A percentile compares a stretch with the other conserved stretches of the same genome.
Conservation (phyloP, 169 alveolate species). For the Plasmodium sp. region DNA sequence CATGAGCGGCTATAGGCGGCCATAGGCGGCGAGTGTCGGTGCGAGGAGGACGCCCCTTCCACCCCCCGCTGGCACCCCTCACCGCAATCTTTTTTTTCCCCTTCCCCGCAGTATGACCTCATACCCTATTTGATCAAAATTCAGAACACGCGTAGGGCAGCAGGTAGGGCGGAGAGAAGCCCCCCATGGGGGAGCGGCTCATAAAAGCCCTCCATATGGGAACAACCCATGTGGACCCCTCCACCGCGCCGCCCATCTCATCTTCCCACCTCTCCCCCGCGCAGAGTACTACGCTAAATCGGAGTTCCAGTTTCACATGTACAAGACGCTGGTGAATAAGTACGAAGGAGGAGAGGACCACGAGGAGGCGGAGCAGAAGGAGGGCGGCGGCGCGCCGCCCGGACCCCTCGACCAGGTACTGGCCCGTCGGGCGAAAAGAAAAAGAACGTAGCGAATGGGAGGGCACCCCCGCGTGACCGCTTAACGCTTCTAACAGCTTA, state of each 20-base stretch:
- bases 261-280: not conserved
- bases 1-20: no score
- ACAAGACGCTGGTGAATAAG: conserved; percentile 18
- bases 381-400: not conserved
- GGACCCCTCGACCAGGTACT: not conserved
- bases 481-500: no score
- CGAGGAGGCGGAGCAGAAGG: not conserved
- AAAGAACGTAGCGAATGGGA: not conserved
- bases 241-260: not conserved
- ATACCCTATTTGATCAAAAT: conserved; percentile 57
- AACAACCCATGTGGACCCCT: not conserved
- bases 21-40: not conserved
- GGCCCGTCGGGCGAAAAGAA: not conserved
- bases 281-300: conserved; percentile 14
- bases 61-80: not conserved
- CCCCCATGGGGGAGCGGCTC: not conserved
- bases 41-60: not conserved
- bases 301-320: conserved; percentile 54
- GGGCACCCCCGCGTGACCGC: not conserved
- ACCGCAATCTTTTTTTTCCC: not conserved
- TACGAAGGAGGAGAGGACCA: conserved; percentile 23
- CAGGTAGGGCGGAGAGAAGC: not conserved
- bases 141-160: conserved; percentile 30
- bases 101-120: conserved; percentile 17
- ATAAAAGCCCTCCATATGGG: not conserved